Evolutionary conservation across 129 eudicot genomes (phyloP).

Genomic region (Flaveria linearis): DNA sequence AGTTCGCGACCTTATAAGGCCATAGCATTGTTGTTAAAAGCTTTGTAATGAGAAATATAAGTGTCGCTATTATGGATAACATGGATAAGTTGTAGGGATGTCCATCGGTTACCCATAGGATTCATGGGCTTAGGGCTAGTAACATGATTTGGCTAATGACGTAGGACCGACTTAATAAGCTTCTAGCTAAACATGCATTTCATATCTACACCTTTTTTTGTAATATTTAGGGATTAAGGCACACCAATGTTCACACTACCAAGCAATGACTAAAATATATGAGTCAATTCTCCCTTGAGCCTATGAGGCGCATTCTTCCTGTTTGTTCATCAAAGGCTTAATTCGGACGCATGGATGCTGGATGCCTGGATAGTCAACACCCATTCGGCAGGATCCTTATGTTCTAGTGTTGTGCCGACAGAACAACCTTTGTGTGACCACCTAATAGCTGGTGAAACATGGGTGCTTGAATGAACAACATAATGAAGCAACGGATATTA

Average conservation of each 20-base stretch:
- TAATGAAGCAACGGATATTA: not conserved
- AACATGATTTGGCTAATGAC: not conserved
- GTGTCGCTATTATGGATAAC: too few relatives aligned
- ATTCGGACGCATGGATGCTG: not conserved
- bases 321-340: not conserved
- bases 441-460: not conserved
- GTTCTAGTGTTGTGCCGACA: not conserved
- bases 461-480: not conserved
- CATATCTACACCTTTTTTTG: not conserved
- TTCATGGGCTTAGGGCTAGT: too few relatives aligned
- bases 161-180: not conserved
- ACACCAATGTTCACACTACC: not conserved
- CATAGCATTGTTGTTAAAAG: too few relatives aligned
- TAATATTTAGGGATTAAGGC: not conserved
- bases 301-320: not conserved
- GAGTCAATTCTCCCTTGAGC: not conserved
- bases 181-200: not conserved
- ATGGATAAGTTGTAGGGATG: too few relatives aligned
- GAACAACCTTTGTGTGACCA: not conserved
- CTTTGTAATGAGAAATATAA: too few relatives aligned
- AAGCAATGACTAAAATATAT: not conserved
- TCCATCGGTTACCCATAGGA: too few relatives aligned
- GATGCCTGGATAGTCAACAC: not conserved
- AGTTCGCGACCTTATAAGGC: too few relatives aligned
- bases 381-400: not conserved